phyloP scores from a whole-genome alignment of 768 basidiomycete genomes.

The Lentinula edodes region DNA sequence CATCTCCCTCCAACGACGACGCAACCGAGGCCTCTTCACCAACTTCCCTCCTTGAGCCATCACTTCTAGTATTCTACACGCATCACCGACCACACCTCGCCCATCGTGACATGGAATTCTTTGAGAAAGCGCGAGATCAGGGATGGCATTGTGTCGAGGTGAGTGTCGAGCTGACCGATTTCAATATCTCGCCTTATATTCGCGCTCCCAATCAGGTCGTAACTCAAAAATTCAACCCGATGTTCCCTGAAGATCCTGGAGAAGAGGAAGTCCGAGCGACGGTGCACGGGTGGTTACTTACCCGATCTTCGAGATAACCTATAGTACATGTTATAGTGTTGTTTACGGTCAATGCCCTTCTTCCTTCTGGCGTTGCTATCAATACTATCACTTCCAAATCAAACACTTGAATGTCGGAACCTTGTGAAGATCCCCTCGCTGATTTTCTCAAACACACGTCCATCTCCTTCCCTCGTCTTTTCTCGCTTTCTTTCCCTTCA shows the following conservation, averaged over 20 bases:
- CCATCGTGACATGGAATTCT: slow-evolving; percentile 79
- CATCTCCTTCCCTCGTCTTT: too few relatives aligned
- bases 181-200: background rate
- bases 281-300: slow-evolving; percentile 80
- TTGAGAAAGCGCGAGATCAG: slow-evolving; percentile 48
- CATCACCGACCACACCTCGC: slow-evolving; percentile 86
- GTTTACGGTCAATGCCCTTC: too few relatives aligned
- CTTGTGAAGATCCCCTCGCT: too few relatives aligned
- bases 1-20: too few relatives aligned
- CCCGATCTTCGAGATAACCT: slow-evolving; percentile 9
- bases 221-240: slow-evolving; percentile 39
- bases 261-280: slow-evolving; percentile 72
- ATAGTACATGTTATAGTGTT: too few relatives aligned
- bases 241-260: slow-evolving; percentile 88
- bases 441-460: too few relatives aligned
- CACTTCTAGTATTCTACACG: slow-evolving; percentile 78
- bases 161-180: slow-evolving; percentile 36
- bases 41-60: slow-evolving; percentile 6
- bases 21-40: background rate
- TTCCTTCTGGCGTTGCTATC: too few relatives aligned
- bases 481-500: too few relatives aligned
- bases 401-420: too few relatives aligned
- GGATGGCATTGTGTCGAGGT: slow-evolving; percentile 73
- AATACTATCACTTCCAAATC: too few relatives aligned
- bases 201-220: background rate